Evolutionary conservation across 371 early-diverging fungal species (phyloP), one percentile per base, ranked within the genome.

Genomic region (Mycotypha africana): DNA sequence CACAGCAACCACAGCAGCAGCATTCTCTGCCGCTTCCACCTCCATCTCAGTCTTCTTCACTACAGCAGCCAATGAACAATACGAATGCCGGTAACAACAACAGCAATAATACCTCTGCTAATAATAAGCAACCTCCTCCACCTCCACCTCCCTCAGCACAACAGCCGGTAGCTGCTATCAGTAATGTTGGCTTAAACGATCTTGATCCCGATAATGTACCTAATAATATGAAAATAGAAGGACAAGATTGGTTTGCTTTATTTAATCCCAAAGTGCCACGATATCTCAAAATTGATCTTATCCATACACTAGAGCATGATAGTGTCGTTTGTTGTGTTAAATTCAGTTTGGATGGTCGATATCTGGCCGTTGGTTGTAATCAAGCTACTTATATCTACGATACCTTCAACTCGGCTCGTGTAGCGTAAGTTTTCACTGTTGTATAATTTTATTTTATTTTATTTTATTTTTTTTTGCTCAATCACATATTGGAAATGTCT

Each of bases 291-390:
- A 86, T 93, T 4, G 88, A 91, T 44, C 64, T 91, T 43, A 69
- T 88, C 37, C 86, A 90, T 53, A 85, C 82, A n/a, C 71, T 94
- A 42, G 92, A 92, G 24, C 95, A 94, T 58, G 45, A 47, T 23
- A 81, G 83, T 50, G 96, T 96, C 5, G 96, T 95, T 1, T 96
- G 96, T 72, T 96, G 93, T 61, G 94, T 95, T 30, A 84, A 85
- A 45, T 96, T 94, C 58, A 92, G 92, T 45, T 70, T 77, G 32
- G 92, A 93, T 60, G 95, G 95, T 32, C 79, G 83, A 53, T 85
- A 77, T 42, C 75, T 96, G 17, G 96, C 95, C 16, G 92, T 94
- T 11, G 96, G 96, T 7, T 93, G 92, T 69, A 95, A 95, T 65
- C 84, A 85, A 28, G 81, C 80, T 22, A 88, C 95, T 2, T 87